Evolutionary conservation across 1,284 basidiomycete genomes (phyloP).

Genomic region (Flammula alnicola): DNA sequence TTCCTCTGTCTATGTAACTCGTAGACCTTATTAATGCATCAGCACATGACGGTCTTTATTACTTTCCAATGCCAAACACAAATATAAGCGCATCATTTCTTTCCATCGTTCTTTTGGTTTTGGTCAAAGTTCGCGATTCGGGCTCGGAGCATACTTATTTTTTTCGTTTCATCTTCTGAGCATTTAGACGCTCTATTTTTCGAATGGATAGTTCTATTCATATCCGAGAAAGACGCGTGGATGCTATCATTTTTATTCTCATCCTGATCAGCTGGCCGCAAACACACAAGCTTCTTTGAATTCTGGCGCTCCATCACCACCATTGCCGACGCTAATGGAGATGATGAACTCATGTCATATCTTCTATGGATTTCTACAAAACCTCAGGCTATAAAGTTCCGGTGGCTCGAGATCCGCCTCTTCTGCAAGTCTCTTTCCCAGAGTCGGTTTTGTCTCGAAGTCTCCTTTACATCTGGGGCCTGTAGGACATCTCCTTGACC

Average conservation of each 20-base stretch:
- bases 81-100: no score
- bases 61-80: no score
- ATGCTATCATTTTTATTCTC: background rate
- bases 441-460: background rate
- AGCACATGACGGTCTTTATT: no score
- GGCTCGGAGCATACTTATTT: background rate
- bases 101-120: no score
- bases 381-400: constrained; percentile 2
- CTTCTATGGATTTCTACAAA: background rate
- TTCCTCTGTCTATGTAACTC: no score
- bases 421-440: background rate
- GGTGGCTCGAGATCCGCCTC: background rate
- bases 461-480: no score
- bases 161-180: background rate
- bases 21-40: no score
- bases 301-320: constrained; percentile 11
- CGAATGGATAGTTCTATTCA: constrained; percentile 1
- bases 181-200: background rate
- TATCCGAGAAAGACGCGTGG: background rate
- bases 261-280: constrained; percentile 3
- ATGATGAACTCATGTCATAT: constrained; percentile 6
- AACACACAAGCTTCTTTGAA: constrained; percentile 3
- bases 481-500: no score
- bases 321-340: constrained; percentile 13
- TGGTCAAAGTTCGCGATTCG: no score